Evolutionary conservation across 805 yeast species (phyloP).

Genomic region (Kodamaea sagamina): DNA sequence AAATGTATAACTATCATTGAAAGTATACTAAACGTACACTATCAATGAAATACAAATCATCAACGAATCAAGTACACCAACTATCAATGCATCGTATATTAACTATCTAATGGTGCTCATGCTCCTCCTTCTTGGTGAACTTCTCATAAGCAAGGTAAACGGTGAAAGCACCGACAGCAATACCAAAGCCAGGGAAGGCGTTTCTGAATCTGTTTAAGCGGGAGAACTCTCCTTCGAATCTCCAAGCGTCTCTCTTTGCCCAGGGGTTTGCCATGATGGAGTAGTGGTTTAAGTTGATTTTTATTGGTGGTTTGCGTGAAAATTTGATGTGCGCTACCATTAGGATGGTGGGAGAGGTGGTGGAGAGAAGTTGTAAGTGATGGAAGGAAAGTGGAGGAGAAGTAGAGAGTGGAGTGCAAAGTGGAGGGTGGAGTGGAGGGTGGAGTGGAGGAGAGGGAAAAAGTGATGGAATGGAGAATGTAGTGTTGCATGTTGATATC

Average conservation of each 20-base stretch:
- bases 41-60: too few species aligned
- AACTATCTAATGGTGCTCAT: slow-evolving; percentile 13
- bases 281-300: slow-evolving; percentile 4
- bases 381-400: too few species aligned
- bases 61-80: too few species aligned
- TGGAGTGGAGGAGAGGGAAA: not conserved
- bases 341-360: not conserved
- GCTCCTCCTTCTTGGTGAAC: slow-evolving; percentile 39
- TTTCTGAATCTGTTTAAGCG: slow-evolving; percentile 67
- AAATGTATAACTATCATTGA: too few species aligned
- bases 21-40: too few species aligned
- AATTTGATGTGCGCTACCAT: not conserved
- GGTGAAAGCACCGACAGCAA: slow-evolving; percentile 75
- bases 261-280: slow-evolving; percentile 26
- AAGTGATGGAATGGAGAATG: not conserved
- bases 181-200: slow-evolving; percentile 78
- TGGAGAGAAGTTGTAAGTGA: not conserved
- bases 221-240: slow-evolving; percentile 80
- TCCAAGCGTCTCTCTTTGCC: slow-evolving; percentile 80
- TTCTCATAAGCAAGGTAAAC: slow-evolving; percentile 65
- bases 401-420: too few species aligned
- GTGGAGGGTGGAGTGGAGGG: not conserved
- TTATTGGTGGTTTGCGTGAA: slow-evolving; percentile 9
- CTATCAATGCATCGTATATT: not conserved
- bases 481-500: too few species aligned